Conservation (phyloP, 2,329 filamentous ascomycete species). For the Epicoccum nigrum region DNA sequence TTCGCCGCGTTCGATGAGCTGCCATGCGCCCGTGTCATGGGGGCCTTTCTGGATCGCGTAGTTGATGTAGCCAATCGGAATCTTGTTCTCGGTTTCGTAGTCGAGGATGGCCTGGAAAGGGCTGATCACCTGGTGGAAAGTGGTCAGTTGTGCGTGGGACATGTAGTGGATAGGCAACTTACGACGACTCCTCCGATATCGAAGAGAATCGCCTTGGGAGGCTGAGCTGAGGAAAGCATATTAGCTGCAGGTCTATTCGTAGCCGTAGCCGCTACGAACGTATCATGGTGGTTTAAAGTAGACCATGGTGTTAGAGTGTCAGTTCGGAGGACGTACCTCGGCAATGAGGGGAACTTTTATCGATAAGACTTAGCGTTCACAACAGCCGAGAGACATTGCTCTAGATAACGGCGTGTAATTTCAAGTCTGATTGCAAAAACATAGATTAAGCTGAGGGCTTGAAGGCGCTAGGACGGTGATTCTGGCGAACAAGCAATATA, state of each 20-base stretch:
- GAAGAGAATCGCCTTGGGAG: slow-evolving; percentile 65
- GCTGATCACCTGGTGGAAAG: slow-evolving; percentile 72
- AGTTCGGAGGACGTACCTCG: slow-evolving; percentile 28
- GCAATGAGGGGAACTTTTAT: slow-evolving; percentile 27
- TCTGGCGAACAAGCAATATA: too few species aligned
- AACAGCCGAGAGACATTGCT: not conserved
- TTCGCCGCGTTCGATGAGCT: slow-evolving; percentile 83
- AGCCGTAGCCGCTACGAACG: slow-evolving; percentile 6
- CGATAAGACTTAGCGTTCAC: slow-evolving; percentile 19
- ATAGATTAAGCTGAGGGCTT: not conserved
- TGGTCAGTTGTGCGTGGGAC: slow-evolving; percentile 1
- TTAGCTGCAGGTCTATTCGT: not conserved
- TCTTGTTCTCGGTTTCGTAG: slow-evolving; percentile 77
- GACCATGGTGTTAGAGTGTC: slow-evolving; percentile 22
- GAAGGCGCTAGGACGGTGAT: too few species aligned
- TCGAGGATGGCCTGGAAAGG: slow-evolving; percentile 93
- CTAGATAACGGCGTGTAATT: not conserved
- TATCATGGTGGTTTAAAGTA: slow-evolving; percentile 26
- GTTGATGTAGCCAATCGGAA: slow-evolving; percentile 91
- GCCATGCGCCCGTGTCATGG: slow-evolving; percentile 80
- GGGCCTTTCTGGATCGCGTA: slow-evolving; percentile 80
- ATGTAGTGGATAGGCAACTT: slow-evolving; percentile 54
- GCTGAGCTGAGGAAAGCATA: slow-evolving; percentile 18
- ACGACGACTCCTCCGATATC: slow-evolving; percentile 98
- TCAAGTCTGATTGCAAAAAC: not conserved